These are phyloP conservation scores for Eimeria necatrix DNA, from an alignment of 169 alveolate genomes.

Conservation along the genomic window DNA sequence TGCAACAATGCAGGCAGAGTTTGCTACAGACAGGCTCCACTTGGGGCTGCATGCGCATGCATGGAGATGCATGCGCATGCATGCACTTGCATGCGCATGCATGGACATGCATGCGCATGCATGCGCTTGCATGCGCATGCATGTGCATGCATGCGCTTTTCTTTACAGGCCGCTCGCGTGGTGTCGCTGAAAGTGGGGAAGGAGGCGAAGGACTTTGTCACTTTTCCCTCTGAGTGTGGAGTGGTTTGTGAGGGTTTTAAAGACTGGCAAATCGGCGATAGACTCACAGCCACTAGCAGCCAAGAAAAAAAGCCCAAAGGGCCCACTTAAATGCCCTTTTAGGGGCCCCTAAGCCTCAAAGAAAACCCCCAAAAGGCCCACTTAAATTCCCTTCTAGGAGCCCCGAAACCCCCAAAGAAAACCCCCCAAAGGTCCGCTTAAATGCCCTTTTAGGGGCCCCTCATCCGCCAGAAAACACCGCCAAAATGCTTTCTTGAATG, in stretches of 20 bases:
- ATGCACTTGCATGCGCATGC: too few species aligned
- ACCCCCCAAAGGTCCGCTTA: too few species aligned
- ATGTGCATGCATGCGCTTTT: background rate
- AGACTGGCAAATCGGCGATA: constrained; percentile 40
- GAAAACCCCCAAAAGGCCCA: too few species aligned
- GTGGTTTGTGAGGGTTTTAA: background rate
- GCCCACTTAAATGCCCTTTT: too few species aligned
- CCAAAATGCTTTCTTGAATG: too few species aligned
- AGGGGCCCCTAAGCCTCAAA: too few species aligned
- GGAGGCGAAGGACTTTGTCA: constrained; percentile 22
- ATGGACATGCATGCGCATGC: background rate
- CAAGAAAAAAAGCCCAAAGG: too few species aligned
- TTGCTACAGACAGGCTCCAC: background rate
- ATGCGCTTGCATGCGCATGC: background rate
- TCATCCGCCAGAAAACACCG: too few species aligned
- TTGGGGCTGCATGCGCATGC: too few species aligned
- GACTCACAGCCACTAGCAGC: background rate
- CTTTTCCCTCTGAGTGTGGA: constrained; percentile 35
- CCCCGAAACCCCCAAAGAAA: too few species aligned
- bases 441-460: too few species aligned
- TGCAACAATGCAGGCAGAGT: background rate
- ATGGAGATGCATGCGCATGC: background rate
- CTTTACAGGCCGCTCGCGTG: constrained; percentile 21
- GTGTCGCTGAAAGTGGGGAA: constrained; percentile 58
- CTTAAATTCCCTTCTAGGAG: too few species aligned